Evolutionary conservation across 75 land plant species (phyloP).

Genomic region (Adiantum capillusveneris): DNA sequence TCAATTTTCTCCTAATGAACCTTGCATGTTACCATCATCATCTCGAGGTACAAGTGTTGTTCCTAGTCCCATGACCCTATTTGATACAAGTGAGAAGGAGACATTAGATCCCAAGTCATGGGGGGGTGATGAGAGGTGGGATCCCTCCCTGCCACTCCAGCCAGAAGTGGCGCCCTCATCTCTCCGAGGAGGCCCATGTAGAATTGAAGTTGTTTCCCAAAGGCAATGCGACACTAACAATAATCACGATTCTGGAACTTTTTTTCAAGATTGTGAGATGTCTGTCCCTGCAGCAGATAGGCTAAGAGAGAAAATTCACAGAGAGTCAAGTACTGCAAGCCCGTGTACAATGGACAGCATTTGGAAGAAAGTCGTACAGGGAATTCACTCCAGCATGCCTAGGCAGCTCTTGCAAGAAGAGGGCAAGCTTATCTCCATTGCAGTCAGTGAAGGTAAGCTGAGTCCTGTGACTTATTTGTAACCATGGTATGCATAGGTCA

Average conservation of each 20-base stretch:
- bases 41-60: conserved; percentile 48
- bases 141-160: too few relatives aligned
- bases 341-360: conserved; percentile 42
- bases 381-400: conserved; percentile 24
- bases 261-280: background rate
- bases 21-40: conserved; percentile 60
- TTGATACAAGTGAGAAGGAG: conserved; percentile 24
- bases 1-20: conserved; percentile 75
- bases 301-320: background rate
- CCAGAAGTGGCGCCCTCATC: too few relatives aligned
- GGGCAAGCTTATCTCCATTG: conserved; percentile 54
- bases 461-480: background rate
- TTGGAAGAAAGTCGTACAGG: conserved; percentile 57
- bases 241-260: too few relatives aligned
- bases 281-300: background rate
- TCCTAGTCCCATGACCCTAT: conserved; percentile 37
- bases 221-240: too few relatives aligned
- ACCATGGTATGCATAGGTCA: too few relatives aligned
- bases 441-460: conserved; percentile 29
- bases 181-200: too few relatives aligned
- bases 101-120: background rate
- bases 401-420: conserved; percentile 54
- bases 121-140: background rate
- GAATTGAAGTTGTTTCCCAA: too few relatives aligned
- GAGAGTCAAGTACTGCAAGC: background rate